Percentiles rank a stretch among this genome's conserved stretches.
These are phyloP conservation scores for Pseudogymnoascus verrucosus DNA, from an alignment of 2,329 filamentous ascomycete genomes.

Conservation along the genomic window DNA sequence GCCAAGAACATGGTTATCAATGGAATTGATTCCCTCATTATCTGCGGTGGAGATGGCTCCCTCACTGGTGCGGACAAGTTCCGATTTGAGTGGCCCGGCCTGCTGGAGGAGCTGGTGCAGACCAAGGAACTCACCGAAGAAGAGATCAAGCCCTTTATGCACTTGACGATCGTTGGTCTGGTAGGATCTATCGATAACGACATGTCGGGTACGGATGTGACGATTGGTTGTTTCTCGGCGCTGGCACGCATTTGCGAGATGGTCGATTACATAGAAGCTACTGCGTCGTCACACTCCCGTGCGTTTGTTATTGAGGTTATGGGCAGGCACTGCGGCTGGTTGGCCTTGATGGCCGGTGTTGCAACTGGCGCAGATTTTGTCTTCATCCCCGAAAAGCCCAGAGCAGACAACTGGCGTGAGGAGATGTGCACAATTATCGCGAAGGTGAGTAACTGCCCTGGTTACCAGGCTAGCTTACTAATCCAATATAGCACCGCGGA, in stretches of 20 bases:
- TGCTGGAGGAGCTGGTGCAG: constrained; percentile 76
- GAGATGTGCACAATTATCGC: constrained; percentile 76
- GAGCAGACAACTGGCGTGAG: constrained; percentile 76
- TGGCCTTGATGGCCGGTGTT: constrained; percentile 92
- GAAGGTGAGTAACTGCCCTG: constrained; percentile 41
- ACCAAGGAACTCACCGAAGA: constrained; percentile 61
- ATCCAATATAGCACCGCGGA: constrained; percentile 58
- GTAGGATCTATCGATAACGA: constrained; percentile 99
- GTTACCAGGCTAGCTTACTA: constrained; percentile 18
- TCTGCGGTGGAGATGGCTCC: constrained; percentile 94
- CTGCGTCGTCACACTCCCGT: constrained; percentile 85
- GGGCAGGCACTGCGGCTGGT: constrained; percentile 96
- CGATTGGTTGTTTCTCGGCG: constrained; percentile 93
- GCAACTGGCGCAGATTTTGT: constrained; percentile 93
- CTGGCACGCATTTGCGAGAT: constrained; percentile 89
- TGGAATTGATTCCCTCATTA: constrained; percentile 91
- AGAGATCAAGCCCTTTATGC: constrained; percentile 67
- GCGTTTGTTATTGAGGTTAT: constrained; percentile 98
- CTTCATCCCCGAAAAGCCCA: constrained; percentile 92
- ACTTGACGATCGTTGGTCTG: constrained; percentile 92
- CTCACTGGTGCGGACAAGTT: constrained; percentile 94
- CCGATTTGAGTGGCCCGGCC: constrained; percentile 80
- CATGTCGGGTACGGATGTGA: constrained; percentile 92
- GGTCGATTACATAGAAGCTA: constrained; percentile 95
- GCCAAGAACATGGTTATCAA: constrained; percentile 91